Base-by-base conservation (phyloP, 2,329 filamentous ascomycete species). In the Ophiostoma himal-ulmi region DNA sequence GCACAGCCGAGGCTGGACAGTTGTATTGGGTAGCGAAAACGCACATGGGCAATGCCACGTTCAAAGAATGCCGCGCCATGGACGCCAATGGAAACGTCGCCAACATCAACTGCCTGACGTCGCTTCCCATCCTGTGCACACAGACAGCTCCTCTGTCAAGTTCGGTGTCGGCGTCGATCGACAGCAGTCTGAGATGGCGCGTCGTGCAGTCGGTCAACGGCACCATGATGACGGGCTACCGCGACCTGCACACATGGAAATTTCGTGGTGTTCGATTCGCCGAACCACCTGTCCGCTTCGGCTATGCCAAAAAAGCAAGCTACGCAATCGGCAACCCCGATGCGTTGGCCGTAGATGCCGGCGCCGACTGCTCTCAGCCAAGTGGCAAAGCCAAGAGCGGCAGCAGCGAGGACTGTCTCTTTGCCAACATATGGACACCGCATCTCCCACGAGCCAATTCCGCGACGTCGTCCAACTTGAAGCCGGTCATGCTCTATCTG, bases 401-500 rank as follows among this genome's bases (percentile, higher is more conserved):
- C 22, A 77, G 76, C 71, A 76, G 74, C 70, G 76, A 78, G 66
- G 78, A 79, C 70, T 79, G 78, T 69, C 75, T 81, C 13, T 79
- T 79, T 68, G 73, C 79, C 37, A 81, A 82, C 70, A 76, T 82
- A 30, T 81, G 78, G 78, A 79, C 75, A 26, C 79, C 75, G 26
- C 76, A 75, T 68, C 75, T 80, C 10, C 78, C 78, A 1, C 70
- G 67, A 10, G 70, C 72, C 26, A 34, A 37, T 3, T 65, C 64
- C 10, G 3, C 13, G 52, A 26, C 52, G 11, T 54, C 39, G 2
- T 11, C 30, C 11, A 36, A 70, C 7, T 77, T 82, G 1, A 82
- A 81, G 71, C 80, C 82, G 1, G 82, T 83, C 14, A 81, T 83
- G 78, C 75, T 84, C 26, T 84, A 81, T 76, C 78, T 83, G 34